Percentiles rank a stretch among this genome's conserved stretches.
Conservation (phyloP, 805 yeast species). For the Tetrapisispora fleetii region DNA sequence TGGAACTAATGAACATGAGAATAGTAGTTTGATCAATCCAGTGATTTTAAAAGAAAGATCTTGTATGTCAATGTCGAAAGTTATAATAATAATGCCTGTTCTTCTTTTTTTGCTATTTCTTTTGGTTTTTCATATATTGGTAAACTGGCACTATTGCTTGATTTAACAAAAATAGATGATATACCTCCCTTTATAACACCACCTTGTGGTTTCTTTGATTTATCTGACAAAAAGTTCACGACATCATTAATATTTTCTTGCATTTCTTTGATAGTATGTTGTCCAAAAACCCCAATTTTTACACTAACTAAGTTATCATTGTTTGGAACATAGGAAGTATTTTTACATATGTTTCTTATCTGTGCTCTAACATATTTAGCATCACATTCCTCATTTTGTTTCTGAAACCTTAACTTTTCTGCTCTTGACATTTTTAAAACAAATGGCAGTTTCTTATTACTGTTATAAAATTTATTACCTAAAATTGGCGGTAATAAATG, state of each 20-base stretch:
- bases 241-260: constrained; percentile 22
- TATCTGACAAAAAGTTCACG: constrained; percentile 38
- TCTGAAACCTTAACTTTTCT: constrained; percentile 29
- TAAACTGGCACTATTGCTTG: constrained; percentile 55
- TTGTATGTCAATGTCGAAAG: neutral
- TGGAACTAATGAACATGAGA: too few species aligned
- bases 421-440: constrained; percentile 47
- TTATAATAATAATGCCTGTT: neutral
- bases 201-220: constrained; percentile 44
- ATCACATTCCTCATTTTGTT: constrained; percentile 54
- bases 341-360: constrained; percentile 50
- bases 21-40: too few species aligned
- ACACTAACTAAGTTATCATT: constrained; percentile 53
- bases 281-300: constrained; percentile 40
- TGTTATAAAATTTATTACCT: constrained; percentile 52
- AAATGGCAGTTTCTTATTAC: constrained; percentile 57
- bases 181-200: constrained; percentile 41
- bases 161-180: constrained; percentile 50
- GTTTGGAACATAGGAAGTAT: constrained; percentile 53
- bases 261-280: constrained; percentile 20
- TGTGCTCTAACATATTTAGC: constrained; percentile 55
- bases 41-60: too few species aligned
- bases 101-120: neutral
- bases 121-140: constrained; percentile 36
- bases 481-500: constrained; percentile 48